Evolutionary conservation across 106 monocot species (phyloP).

Genomic region (Allium fistulosum): DNA sequence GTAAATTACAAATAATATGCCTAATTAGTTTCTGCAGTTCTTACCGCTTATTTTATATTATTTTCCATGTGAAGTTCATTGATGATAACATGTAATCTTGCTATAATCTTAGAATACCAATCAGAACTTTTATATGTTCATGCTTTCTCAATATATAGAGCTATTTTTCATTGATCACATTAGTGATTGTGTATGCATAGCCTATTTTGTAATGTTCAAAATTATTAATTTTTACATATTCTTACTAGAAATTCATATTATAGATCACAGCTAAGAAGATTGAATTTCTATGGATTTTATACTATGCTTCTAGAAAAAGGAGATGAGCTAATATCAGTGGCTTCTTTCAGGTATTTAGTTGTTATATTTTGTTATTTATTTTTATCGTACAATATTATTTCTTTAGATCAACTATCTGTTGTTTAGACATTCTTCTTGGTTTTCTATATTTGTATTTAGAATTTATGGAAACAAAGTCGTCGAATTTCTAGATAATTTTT

Average conservation of each 20-base stretch:
- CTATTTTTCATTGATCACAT: neutral
- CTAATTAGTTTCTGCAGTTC: too few species aligned
- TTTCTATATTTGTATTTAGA: conserved; percentile 18
- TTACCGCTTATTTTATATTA: too few species aligned
- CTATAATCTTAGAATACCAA: neutral
- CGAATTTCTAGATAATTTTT: too few species aligned
- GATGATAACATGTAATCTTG: too few species aligned
- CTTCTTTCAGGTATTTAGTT: conserved; percentile 51
- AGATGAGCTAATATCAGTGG: conserved; percentile 59
- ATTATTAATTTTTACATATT: neutral
- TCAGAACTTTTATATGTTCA: neutral
- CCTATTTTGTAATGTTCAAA: neutral
- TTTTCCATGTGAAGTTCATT: too few species aligned
- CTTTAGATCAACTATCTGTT: neutral
- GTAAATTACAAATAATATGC: too few species aligned
- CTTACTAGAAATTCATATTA: neutral
- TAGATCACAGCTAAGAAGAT: conserved; percentile 60
- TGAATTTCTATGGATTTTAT: conserved; percentile 83
- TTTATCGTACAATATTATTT: neutral
- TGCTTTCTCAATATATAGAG: neutral
- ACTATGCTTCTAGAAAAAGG: conserved; percentile 58
- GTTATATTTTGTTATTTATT: neutral
- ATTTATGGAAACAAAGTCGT: conserved; percentile 55
- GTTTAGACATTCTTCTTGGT: neutral
- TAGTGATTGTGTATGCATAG: neutral